Conservation (phyloP, 371 early-diverging fungal genomes). For the Rhizopus delemar region DNA sequence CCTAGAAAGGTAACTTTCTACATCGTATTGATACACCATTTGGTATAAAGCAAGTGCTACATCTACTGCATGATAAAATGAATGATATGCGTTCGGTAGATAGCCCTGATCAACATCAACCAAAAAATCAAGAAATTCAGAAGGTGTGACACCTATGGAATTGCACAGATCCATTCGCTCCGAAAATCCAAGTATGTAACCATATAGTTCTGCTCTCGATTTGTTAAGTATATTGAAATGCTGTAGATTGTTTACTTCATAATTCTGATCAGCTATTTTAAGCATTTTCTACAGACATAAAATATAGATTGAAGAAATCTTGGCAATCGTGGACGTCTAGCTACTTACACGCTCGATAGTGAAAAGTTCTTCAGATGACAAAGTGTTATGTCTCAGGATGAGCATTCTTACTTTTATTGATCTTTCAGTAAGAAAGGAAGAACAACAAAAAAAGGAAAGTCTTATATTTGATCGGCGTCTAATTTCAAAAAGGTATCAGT, state of each 20-base stretch:
- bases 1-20: constrained; percentile 60
- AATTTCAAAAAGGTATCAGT: not conserved
- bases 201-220: constrained; percentile 70
- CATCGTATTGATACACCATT: constrained; percentile 65
- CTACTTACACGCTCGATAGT: constrained; percentile 25
- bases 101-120: constrained; percentile 81
- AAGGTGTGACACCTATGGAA: constrained; percentile 59
- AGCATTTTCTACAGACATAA: constrained; percentile 28
- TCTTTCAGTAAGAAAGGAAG: not conserved
- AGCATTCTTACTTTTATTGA: constrained; percentile 11
- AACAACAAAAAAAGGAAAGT: not conserved
- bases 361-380: constrained; percentile 27
- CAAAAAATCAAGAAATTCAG: constrained; percentile 76
- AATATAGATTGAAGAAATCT: not conserved
- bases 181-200: constrained; percentile 68
- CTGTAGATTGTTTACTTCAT: constrained; percentile 34
- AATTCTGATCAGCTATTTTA: constrained; percentile 37
- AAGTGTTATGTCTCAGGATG: constrained; percentile 23
- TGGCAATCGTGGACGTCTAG: no score
- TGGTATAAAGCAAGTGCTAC: constrained; percentile 80
- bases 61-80: constrained; percentile 87
- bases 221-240: constrained; percentile 70
- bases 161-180: constrained; percentile 60
- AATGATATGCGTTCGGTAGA: constrained; percentile 82
- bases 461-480: not conserved